Percentiles rank a stretch among this genome's conserved stretches.
Evolutionary conservation across 1,284 basidiomycete genomes (phyloP).

Genomic region (Ustanciosporium gigantosporum): DNA sequence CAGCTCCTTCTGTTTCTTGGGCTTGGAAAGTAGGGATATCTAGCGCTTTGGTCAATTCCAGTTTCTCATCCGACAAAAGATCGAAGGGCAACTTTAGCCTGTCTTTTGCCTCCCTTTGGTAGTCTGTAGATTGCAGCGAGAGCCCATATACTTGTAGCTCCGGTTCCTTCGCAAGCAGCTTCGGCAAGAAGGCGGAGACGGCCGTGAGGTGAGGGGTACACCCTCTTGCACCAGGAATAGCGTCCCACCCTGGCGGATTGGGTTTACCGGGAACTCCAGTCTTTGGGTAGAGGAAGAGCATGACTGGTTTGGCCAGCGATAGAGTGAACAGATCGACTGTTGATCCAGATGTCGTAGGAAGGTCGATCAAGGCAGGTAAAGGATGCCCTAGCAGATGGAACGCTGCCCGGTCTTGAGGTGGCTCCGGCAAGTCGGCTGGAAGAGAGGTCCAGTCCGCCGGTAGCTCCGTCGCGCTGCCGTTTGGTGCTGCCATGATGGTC

Average conservation of each 20-base stretch:
- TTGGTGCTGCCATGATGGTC: too few species aligned
- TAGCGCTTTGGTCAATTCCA: constrained; percentile 15
- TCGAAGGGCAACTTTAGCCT: constrained; percentile 19
- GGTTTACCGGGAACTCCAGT: constrained; percentile 6
- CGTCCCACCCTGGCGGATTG: constrained; percentile 15
- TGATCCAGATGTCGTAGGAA: constrained; percentile 34
- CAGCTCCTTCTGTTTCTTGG: constrained; percentile 15
- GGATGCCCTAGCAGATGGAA: constrained; percentile 56
- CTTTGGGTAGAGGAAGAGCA: constrained; percentile 47
- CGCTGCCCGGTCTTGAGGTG: constrained; percentile 25
- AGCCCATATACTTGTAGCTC: constrained; percentile 47
- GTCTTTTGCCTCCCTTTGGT: constrained; percentile 24
- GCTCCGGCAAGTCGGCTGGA: not conserved
- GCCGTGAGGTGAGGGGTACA: constrained; percentile 37
- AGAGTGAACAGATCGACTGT: constrained; percentile 54
- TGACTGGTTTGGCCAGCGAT: constrained; percentile 43
- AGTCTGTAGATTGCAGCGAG: constrained; percentile 18
- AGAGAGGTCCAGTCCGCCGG: not conserved
- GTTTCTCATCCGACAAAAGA: constrained; percentile 29
- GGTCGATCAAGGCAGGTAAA: constrained; percentile 44
- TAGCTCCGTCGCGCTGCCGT: too few species aligned
- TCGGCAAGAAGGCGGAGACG: constrained; percentile 9
- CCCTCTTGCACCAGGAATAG: constrained; percentile 22
- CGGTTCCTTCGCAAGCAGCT: constrained; percentile 24
- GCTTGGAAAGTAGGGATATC: constrained; percentile 39